Base-by-base conservation (phyloP, 2,329 filamentous ascomycete genomes). In the Fusarium sp. region DNA sequence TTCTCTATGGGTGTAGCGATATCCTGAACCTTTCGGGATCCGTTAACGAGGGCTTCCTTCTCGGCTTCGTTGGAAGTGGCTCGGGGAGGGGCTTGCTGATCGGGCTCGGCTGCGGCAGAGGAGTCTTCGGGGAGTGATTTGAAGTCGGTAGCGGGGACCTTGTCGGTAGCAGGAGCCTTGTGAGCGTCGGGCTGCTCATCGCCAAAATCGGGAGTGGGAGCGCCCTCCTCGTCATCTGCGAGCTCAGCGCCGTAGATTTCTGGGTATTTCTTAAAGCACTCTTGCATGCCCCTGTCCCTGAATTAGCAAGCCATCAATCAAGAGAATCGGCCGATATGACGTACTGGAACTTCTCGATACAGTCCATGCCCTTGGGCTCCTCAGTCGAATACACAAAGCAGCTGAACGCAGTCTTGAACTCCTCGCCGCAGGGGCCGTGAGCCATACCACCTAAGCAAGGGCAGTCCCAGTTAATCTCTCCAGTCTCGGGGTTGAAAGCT, bases 401-500 rank as follows among this genome's bases (percentile, higher is more conserved):
- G 88, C 94, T 97, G 79, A 99, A 99, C 0, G 96, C 96, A 29
- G 91, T 91, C 86, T 92, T 94, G 88, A 99, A 99, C 79, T 98
- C 91, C 80, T 97, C 94, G 52, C 96, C 96, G 80, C 96, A 99
- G 59, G 96, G 96, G 0, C 96, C 96, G 79, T 97, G 85, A 12
- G 96, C 96, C 96, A 99, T 99, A 58, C 96, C 96, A 53, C 96
- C 96, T 38, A 99, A 86, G 81, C 96, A 99, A 20, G 96, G 96
- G 83, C 96, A 99, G 81, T 98, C 96, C 96, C 96, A 99, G 87
- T 99, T 99, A 84, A 99, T 99, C 88, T 99, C 96, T 76, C 96
- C 96, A 14, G 96, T 99, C 85, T 98, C 96, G 5, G 95, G 94
- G 83, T 99, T 97, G 86, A 98, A 99, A 2, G 96, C 96, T 62